A percentile compares a stretch with the other conserved stretches of the same genome.
These are phyloP conservation scores for Suhomyces guaymorum DNA, from an alignment of 1,139 yeast genomes.

Conservation along the genomic window DNA sequence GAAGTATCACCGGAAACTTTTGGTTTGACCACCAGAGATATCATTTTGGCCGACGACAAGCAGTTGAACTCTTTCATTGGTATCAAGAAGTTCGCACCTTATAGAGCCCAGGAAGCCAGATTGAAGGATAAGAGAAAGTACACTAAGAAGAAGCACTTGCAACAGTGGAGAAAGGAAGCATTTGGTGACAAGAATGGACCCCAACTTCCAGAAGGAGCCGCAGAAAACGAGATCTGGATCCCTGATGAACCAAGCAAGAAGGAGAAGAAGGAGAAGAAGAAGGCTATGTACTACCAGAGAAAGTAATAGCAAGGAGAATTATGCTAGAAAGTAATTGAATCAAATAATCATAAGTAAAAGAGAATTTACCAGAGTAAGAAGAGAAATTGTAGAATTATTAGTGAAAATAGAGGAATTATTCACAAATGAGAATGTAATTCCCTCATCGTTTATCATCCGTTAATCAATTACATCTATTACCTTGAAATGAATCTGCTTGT, in stretches of 20 bases:
- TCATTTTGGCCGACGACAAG: constrained; percentile 83
- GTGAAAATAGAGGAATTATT: too few relatives aligned
- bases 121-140: constrained; percentile 81
- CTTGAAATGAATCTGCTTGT: background rate
- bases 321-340: background rate
- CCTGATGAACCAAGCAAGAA: constrained; percentile 23
- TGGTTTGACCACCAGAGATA: constrained; percentile 85
- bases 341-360: constrained; percentile 4
- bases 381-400: too few relatives aligned
- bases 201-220: constrained; percentile 28
- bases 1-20: constrained; percentile 94
- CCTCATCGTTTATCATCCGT: too few relatives aligned
- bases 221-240: constrained; percentile 43
- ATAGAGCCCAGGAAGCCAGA: constrained; percentile 72
- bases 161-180: constrained; percentile 88
- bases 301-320: too few relatives aligned
- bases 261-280: constrained; percentile 12
- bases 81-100: constrained; percentile 90
- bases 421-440: too few relatives aligned
- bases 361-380: too few relatives aligned
- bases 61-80: constrained; percentile 84
- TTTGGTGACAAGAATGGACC: constrained; percentile 71
- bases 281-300: too few relatives aligned
- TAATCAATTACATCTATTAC: too few relatives aligned
- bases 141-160: constrained; percentile 76